Percentiles rank a stretch among this genome's conserved stretches.
Conservation (phyloP, 2,329 filamentous ascomycete genomes). For the Exophiala calicioides region DNA sequence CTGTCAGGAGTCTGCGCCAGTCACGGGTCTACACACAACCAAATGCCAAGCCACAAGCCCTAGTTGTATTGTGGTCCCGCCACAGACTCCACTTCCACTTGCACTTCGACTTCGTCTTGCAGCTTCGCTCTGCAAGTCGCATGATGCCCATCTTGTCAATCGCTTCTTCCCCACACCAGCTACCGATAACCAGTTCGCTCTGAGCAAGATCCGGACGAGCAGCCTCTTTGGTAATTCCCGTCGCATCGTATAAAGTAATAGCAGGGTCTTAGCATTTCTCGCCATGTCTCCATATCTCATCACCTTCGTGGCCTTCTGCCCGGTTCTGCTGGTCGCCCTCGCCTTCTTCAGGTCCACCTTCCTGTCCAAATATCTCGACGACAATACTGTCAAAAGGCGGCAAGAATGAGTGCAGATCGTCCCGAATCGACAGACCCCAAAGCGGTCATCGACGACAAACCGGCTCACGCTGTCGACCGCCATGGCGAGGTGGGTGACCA, state of each 20-base stretch:
- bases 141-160: too few relatives aligned
- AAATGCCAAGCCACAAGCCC: too few relatives aligned
- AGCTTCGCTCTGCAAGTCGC: too few relatives aligned
- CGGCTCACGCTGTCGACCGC: conserved; percentile 8
- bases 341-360: conserved; percentile 30
- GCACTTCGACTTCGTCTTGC: too few relatives aligned
- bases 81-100: too few relatives aligned
- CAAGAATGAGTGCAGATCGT: conserved; percentile 18
- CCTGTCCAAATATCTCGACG: conserved; percentile 31
- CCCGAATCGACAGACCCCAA: conserved; percentile 14
- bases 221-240: not conserved
- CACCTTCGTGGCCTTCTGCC: conserved; percentile 26
- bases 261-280: conserved; percentile 6
- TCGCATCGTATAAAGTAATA: conserved; percentile 13
- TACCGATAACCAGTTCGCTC: too few relatives aligned
- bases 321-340: conserved; percentile 25
- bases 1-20: too few relatives aligned
- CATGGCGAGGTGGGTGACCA: conserved; percentile 15
- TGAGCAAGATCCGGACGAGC: too few relatives aligned
- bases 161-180: too few relatives aligned
- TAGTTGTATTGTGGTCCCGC: too few relatives aligned
- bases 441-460: conserved; percentile 2
- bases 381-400: conserved; percentile 21
- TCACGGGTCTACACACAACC: too few relatives aligned
- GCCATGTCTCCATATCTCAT: conserved; percentile 28